Conservation (phyloP, 129 eudicot species). For the Mikania micrantha region DNA sequence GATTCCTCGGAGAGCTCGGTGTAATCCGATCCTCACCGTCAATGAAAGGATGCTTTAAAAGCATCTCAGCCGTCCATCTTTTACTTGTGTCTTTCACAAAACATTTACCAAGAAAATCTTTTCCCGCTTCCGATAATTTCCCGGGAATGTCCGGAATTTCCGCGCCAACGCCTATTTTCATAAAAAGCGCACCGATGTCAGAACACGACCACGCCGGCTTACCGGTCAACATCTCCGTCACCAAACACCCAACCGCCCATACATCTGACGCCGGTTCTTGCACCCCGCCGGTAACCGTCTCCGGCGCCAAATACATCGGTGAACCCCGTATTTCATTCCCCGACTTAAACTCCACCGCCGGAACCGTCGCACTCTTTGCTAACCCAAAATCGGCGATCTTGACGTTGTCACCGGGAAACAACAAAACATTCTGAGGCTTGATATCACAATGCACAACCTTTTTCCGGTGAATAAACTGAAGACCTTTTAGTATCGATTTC, state of each 20-base stretch:
- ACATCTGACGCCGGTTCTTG: conserved; percentile 58
- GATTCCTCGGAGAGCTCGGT: conserved; percentile 60
- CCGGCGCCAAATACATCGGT: conserved; percentile 81
- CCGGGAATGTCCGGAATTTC: conserved; percentile 60
- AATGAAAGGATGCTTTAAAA: conserved; percentile 63
- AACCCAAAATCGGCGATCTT: conserved; percentile 44
- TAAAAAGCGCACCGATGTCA: conserved; percentile 33
- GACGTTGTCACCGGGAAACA: background rate
- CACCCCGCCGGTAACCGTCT: conserved; percentile 46
- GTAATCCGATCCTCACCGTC: background rate
- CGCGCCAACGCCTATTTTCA: conserved; percentile 50
- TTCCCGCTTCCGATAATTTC: conserved; percentile 53
- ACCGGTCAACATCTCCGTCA: conserved; percentile 68
- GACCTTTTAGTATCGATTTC: conserved; percentile 21
- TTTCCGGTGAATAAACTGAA: conserved; percentile 15
- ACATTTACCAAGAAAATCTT: conserved; percentile 64
- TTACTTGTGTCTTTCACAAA: conserved; percentile 48
- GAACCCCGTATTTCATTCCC: conserved; percentile 53
- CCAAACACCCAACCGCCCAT: conserved; percentile 88
- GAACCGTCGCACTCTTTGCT: conserved; percentile 8
- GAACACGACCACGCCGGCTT: conserved; percentile 55
- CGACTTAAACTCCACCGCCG: background rate
- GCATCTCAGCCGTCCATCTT: conserved; percentile 99
- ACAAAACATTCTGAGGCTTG: conserved; percentile 26
- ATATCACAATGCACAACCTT: conserved; percentile 36